Conservation (phyloP, 768 basidiomycete genomes). For the Tephrocybe sp. region DNA sequence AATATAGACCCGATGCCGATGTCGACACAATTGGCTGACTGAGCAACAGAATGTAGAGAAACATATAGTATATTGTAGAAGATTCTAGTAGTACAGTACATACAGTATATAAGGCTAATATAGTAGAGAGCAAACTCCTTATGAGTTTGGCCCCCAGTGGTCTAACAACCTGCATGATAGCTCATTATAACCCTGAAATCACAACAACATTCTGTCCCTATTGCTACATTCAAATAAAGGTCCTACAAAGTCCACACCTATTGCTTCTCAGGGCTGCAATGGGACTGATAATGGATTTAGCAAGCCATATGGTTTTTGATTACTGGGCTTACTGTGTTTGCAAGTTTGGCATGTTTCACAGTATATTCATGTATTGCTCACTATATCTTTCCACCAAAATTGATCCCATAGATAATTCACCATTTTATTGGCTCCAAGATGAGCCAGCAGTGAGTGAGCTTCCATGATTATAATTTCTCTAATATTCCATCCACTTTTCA, state of each 20-base stretch:
- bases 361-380: neutral
- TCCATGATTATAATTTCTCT: constrained; percentile 26
- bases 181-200: no score
- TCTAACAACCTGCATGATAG: no score
- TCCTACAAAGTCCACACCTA: constrained; percentile 13
- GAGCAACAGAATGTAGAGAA: no score
- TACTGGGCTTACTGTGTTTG: constrained; percentile 11
- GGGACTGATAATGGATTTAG: constrained; percentile 15
- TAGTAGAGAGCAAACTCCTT: no score
- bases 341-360: constrained; percentile 25
- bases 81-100: no score
- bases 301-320: constrained; percentile 18
- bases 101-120: no score
- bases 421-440: constrained; percentile 31
- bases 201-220: no score
- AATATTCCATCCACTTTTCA: constrained; percentile 6
- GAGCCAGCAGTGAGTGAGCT: constrained; percentile 9
- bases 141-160: no score
- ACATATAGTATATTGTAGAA: no score
- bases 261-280: constrained; percentile 10
- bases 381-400: constrained; percentile 35
- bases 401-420: constrained; percentile 25
- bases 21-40: no score
- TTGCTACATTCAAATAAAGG: constrained; percentile 21
- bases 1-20: no score